Evolutionary conservation across 768 basidiomycete genomes (phyloP), one percentile per base, ranked within the genome.

Genomic region (Chalciporus chontae): DNA sequence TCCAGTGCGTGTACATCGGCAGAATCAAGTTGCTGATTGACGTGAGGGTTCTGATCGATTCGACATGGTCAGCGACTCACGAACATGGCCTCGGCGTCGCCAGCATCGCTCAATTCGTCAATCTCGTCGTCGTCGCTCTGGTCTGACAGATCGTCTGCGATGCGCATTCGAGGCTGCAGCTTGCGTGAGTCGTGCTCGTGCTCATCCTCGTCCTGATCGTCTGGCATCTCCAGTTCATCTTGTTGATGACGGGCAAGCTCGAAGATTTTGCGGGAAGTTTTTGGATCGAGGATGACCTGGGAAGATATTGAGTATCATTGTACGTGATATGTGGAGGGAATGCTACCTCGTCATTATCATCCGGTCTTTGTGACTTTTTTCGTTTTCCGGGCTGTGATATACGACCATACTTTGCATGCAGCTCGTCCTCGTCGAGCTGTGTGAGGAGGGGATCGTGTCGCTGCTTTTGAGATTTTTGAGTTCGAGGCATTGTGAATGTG

Each of bases 221-320:
- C 80, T 15, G 73, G 72, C 58, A 81, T 76, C 47, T 82, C 83
- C 4, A 94, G 69, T 63, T 97, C 94, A 65, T 92, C 86, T 69
- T 97, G 94, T 69, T 99, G 95, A 58, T 90, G 86, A 63, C 81
- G 78, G 14, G 95, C 95, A 48, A 99, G 81, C 66, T 94, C 88
- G 57, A 99, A 87, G 43, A 99, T 96, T 58, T 83, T 85, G 51
- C 78, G 76, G 0, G 93, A 95, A 6, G 85, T 87, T 69, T 87
- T 90, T 3, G 85, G 78, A 63, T 93, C 90, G 53, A 94, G 66
- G 17, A 83, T 80, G 39, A 72, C 75, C 91, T 94, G 43, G 17
- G 3, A 26, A 8, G 26, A 26, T 26, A 8, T 7, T 26, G 32
- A 11, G 11, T 36, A 54, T 34, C 52, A 8, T 47, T 29, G 39